Evolutionary conservation across 2,329 filamentous ascomycete species (phyloP).

Genomic region (Tolypocladium album): DNA sequence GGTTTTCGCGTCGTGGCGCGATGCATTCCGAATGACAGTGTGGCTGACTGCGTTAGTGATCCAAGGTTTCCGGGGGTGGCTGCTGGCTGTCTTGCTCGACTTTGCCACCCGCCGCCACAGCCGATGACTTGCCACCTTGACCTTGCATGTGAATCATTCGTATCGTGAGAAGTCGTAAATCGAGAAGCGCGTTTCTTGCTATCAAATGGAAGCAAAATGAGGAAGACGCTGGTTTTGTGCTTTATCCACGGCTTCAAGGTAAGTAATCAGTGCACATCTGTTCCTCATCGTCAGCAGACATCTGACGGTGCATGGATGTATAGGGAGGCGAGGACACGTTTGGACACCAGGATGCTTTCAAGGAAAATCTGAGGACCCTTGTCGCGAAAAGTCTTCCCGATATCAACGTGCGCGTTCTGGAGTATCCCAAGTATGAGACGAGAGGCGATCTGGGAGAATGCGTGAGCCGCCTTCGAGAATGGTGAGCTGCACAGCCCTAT

Average conservation of each 20-base stretch:
- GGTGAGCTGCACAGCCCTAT: constrained; percentile 28
- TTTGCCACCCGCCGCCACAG: too few species aligned
- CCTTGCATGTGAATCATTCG: too few species aligned
- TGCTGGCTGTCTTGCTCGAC: too few species aligned
- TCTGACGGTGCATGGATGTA: background rate
- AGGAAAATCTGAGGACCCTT: constrained; percentile 55
- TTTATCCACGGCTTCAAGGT: constrained; percentile 88
- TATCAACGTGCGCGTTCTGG: constrained; percentile 53
- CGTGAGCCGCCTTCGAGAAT: constrained; percentile 65
- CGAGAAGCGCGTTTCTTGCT: too few species aligned
- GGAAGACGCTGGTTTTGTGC: constrained; percentile 69
- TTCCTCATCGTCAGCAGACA: too few species aligned
- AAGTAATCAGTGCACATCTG: constrained; percentile 3
- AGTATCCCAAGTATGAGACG: constrained; percentile 80
- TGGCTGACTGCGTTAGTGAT: too few species aligned
- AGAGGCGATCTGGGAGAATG: constrained; percentile 62
- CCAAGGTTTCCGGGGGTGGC: too few species aligned
- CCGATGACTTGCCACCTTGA: too few species aligned
- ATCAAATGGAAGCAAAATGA: constrained; percentile 22
- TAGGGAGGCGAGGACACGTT: constrained; percentile 69
- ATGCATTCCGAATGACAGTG: too few species aligned
- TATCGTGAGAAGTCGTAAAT: too few species aligned
- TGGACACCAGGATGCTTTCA: constrained; percentile 52
- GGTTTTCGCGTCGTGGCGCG: too few species aligned
- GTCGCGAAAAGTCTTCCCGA: constrained; percentile 57